Conservation (phyloP, 768 basidiomycete species). For the Pisolithus tinctorius region DNA sequence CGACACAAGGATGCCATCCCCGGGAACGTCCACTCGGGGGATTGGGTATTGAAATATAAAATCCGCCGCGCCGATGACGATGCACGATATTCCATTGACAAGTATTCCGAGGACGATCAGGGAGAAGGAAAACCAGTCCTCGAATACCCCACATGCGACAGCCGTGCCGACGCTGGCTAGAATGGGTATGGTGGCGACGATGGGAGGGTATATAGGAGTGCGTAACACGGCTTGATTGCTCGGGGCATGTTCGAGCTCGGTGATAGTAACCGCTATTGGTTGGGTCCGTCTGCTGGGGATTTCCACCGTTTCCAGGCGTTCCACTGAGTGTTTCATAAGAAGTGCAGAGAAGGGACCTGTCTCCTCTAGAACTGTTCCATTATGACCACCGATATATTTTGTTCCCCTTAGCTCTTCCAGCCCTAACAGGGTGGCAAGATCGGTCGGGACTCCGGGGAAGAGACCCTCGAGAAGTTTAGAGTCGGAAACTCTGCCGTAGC, state of each 20-base stretch:
- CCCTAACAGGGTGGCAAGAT: conserved; percentile 10
- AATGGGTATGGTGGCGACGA: conserved; percentile 21
- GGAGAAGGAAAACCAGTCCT: conserved; percentile 26
- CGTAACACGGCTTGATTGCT: conserved; percentile 7
- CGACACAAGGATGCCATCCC: conserved; percentile 21
- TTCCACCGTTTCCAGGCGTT: background rate
- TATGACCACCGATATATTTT: conserved; percentile 69
- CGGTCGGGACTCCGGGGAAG: background rate
- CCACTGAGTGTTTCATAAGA: conserved; percentile 1
- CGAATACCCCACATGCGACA: conserved; percentile 15
- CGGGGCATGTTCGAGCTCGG: conserved; percentile 7
- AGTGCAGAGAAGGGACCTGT: conserved; percentile 26
- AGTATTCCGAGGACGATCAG: conserved; percentile 27
- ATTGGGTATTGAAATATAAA: conserved; percentile 11
- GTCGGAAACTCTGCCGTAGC: background rate
- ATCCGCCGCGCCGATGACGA: conserved; percentile 19
- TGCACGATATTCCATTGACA: conserved; percentile 20
- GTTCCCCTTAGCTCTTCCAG: conserved; percentile 27
- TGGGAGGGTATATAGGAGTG: background rate
- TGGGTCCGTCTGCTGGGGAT: conserved; percentile 11
- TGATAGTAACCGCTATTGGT: conserved; percentile 12
- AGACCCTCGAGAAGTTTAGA: background rate
- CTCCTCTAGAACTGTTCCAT: conserved; percentile 39
- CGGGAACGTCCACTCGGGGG: conserved; percentile 16
- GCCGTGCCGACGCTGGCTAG: conserved; percentile 16